Conservation (phyloP, 441 rosid genomes). For the Pelargonium cotyledonis region DNA sequence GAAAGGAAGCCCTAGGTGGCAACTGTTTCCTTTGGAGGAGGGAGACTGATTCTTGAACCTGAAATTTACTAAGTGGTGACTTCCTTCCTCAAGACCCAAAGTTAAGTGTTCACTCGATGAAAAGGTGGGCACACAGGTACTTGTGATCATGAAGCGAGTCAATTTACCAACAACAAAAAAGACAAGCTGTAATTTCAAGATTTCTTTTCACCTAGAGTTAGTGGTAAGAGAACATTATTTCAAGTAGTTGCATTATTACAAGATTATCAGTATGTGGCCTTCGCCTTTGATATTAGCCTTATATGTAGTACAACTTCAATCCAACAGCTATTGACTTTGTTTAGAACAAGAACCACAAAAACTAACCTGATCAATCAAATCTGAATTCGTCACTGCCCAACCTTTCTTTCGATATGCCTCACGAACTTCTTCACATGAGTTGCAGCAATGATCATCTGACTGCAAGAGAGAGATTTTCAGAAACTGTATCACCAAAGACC, state of each 20-base stretch:
- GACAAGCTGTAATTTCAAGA: no score
- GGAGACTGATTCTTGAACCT: no score
- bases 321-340: not conserved
- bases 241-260: not conserved
- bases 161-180: no score
- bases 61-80: no score
- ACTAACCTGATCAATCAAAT: constrained; percentile 78
- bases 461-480: constrained; percentile 19
- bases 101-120: no score
- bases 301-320: not conserved
- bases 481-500: not conserved
- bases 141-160: no score
- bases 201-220: not conserved
- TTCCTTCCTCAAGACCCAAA: no score
- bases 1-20: no score
- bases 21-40: no score
- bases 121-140: no score
- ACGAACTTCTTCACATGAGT: constrained; percentile 91
- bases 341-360: not conserved
- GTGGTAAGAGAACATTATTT: not conserved
- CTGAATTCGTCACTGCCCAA: constrained; percentile 80
- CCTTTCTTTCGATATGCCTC: constrained; percentile 95
- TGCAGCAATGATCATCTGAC: constrained; percentile 87
- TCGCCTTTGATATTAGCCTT: not conserved
- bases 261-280: not conserved